A percentile compares a stretch with the other conserved stretches of the same genome.
These are phyloP conservation scores for Chenopodium formosanum DNA, from an alignment of 148 eudicot species.

Conservation along the genomic window DNA sequence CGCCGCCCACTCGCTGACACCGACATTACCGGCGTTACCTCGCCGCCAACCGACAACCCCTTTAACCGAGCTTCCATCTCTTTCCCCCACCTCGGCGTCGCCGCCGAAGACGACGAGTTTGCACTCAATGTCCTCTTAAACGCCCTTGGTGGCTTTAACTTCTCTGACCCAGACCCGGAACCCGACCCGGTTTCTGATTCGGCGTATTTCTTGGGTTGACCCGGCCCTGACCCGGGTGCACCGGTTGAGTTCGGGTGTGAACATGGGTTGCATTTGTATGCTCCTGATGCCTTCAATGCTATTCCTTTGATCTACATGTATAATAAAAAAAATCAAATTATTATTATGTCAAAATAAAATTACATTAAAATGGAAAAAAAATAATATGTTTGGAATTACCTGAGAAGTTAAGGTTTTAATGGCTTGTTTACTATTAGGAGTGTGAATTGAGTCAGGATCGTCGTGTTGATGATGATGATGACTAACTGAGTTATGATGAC, in stretches of 20 bases:
- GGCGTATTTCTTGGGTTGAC: slow-evolving; percentile 14
- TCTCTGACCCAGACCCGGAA: slow-evolving; percentile 40
- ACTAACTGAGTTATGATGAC: slow-evolving; percentile 31
- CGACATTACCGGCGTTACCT: slow-evolving; percentile 43
- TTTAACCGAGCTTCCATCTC: slow-evolving; percentile 96
- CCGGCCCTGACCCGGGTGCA: slow-evolving; percentile 18
- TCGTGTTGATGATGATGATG: slow-evolving; percentile 39
- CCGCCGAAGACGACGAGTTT: slow-evolving; percentile 55
- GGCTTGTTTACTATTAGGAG: slow-evolving; percentile 52
- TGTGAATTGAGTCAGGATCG: slow-evolving; percentile 34
- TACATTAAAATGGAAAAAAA: not conserved
- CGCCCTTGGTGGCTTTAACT: slow-evolving; percentile 49
- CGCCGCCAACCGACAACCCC: slow-evolving; percentile 54
- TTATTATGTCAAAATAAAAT: too few relatives aligned
- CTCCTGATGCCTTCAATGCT: slow-evolving; percentile 81
- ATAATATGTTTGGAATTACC: slow-evolving; percentile 29
- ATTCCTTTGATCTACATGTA: slow-evolving; percentile 36
- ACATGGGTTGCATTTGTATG: slow-evolving; percentile 54
- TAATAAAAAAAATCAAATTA: not conserved
- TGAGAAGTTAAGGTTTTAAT: slow-evolving; percentile 73
- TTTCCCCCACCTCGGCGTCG: slow-evolving; percentile 73
- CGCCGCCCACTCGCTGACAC: slow-evolving; percentile 39
- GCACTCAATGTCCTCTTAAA: slow-evolving; percentile 64
- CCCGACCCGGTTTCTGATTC: slow-evolving; percentile 42
- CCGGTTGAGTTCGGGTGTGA: slow-evolving; percentile 33